phyloP scores from a whole-genome alignment of 164 flowering plant species.

The Liriodendron chinense region DNA sequence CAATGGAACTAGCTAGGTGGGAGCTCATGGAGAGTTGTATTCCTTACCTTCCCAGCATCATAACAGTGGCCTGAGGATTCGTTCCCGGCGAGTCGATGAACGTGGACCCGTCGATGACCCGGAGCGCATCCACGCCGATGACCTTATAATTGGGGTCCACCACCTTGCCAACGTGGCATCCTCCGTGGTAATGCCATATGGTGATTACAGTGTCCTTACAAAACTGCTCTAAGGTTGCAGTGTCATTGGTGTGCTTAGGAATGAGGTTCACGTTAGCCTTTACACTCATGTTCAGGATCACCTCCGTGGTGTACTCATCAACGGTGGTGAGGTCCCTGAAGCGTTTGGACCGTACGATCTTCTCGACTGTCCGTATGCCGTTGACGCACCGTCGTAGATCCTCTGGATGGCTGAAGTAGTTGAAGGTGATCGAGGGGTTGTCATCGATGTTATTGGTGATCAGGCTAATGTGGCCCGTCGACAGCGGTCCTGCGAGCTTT shows the following conservation, averaged over 20 bases:
- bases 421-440: conserved; percentile 83
- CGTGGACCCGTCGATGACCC: conserved; percentile 70
- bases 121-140: conserved; percentile 55
- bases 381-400: conserved; percentile 70
- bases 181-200: conserved; percentile 95
- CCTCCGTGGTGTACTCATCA: conserved; percentile 31
- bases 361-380: conserved; percentile 57
- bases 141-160: conserved; percentile 48
- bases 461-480: conserved; percentile 61
- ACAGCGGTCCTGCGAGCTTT: conserved; percentile 63
- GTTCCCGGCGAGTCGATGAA: conserved; percentile 72
- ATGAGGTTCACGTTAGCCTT: conserved; percentile 75
- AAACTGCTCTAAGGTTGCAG: conserved; percentile 65
- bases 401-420: conserved; percentile 74
- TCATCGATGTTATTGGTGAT: conserved; percentile 56
- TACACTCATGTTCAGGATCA: conserved; percentile 63
- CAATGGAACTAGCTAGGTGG: too few relatives aligned
- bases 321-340: conserved; percentile 42
- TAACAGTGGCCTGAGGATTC: conserved; percentile 86
- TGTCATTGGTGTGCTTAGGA: conserved; percentile 69
- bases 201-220: conserved; percentile 85
- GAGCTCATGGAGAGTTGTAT: neutral
- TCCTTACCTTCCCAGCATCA: conserved; percentile 89
- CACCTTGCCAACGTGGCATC: conserved; percentile 71
- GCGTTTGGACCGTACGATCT: conserved; percentile 43